Base-by-base conservation (phyloP, 441 rosid species). In the Aleurites moluccanus region DNA sequence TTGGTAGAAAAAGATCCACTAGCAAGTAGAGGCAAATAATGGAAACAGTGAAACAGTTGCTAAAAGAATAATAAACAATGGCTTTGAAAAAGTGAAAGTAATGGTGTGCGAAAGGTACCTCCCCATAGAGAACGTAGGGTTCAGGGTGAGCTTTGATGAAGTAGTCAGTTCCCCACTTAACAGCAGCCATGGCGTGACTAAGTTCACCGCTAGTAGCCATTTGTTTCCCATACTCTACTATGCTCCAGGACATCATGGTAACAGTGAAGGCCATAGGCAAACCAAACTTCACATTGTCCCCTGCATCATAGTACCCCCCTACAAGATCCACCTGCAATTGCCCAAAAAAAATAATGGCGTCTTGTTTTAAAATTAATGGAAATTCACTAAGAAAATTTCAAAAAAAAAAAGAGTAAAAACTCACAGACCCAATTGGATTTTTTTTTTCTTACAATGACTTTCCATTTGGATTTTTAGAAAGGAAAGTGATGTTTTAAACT, bases 131-230 rank as follows among this genome's bases (percentile, higher is more conserved):
- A 57, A 91, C 89, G 70, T 89, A 0, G 63, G 98, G 94, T 67
- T 90, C 78, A 33, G 98, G 94, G 70, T 93, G 98, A 74, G 98
- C 98, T 82, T 93, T 93, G 50, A 93, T 87, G 88, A 93, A 82
- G 83, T 91, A 93, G 71, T 93, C 98, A 60, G 97, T 88, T 20
- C 98, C 98, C 98, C 98, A 93, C 78, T 90, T 93, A 70, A 93
- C 80, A 74, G 97, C 98, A 45, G 85, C 92, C 78, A 91, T 80
- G 75, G 98, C 92, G 64, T 93, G 84, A 2, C 85, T 73, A 67
- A 93, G 96, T 80, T 93, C 96, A 44, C 94, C 97, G 72, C 72
- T 83, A 0, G 86, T 50, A 14, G 86, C 87, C 91, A 93, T 82
- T 70, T 91, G 97, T 35, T 81, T 83, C 1, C 97, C 94, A 60